These are phyloP conservation scores for Bruguiera parviflora DNA, from an alignment of 345 rosid genomes.

Conservation along the genomic window DNA sequence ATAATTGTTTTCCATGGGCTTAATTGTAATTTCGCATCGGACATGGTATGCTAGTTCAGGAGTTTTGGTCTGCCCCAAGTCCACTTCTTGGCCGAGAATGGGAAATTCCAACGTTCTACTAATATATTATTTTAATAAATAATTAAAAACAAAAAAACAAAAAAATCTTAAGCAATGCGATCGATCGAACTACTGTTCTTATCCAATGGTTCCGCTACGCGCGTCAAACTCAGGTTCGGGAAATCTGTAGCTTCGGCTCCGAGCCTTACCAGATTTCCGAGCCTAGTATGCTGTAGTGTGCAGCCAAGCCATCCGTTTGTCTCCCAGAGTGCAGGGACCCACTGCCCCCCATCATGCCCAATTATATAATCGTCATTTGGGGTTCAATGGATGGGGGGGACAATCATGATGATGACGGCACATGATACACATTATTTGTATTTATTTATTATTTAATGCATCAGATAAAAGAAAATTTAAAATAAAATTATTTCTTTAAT, in stretches of 20 bases:
- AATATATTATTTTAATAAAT: neutral
- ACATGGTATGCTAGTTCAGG: neutral
- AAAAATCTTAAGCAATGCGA: slow-evolving; percentile 22
- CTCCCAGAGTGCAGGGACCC: slow-evolving; percentile 11
- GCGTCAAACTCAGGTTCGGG: slow-evolving; percentile 23
- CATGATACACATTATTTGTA: neutral
- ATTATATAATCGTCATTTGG: neutral
- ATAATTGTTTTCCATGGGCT: neutral
- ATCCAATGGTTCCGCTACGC: neutral
- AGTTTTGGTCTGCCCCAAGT: slow-evolving; percentile 8
- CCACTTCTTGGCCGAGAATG: slow-evolving; percentile 36
- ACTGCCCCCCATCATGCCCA: neutral
- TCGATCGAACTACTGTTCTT: slow-evolving; percentile 27
- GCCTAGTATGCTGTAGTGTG: no score
- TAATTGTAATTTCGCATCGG: neutral
- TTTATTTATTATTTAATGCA: no score
- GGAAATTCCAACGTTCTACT: slow-evolving; percentile 8
- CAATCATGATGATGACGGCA: neutral
- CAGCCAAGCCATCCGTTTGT: no score
- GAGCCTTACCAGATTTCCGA: slow-evolving; percentile 9
- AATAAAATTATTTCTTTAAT: no score
- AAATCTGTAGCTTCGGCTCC: slow-evolving; percentile 23
- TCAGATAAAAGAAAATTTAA: no score
- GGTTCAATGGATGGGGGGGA: no score
- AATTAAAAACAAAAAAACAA: neutral